Evolutionary conservation across 176 grass and related monocot genomes (phyloP).

Genomic region (Themeda triandra): DNA sequence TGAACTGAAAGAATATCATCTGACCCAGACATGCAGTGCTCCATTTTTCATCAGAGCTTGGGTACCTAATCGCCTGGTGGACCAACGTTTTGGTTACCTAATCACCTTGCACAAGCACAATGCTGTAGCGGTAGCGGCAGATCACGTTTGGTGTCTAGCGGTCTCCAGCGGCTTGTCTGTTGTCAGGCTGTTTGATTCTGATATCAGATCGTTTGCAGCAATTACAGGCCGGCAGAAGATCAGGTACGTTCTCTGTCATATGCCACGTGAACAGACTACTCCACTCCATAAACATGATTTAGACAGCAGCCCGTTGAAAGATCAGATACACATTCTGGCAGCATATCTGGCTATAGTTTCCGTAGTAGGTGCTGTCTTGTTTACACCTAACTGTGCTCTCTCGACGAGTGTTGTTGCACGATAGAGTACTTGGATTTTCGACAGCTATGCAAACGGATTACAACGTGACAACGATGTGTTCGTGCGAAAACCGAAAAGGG

Average conservation of each 20-base stretch:
- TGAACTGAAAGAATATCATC: neutral
- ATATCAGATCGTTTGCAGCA: neutral
- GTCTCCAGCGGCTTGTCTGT: neutral
- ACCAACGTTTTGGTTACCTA: neutral
- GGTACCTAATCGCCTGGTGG: neutral
- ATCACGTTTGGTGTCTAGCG: neutral
- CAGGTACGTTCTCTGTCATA: constrained; percentile 17
- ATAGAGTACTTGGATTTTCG: neutral
- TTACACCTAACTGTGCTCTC: neutral
- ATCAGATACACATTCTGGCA: neutral
- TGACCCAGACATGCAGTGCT: neutral
- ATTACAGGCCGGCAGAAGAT: neutral
- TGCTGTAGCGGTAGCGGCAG: neutral
- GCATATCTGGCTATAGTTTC: neutral
- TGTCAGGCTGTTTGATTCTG: neutral
- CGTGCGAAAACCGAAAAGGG: neutral
- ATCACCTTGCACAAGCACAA: neutral
- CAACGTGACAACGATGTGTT: neutral
- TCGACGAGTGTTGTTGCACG: neutral
- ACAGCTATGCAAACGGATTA: neutral
- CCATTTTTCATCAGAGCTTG: neutral
- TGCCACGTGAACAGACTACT: neutral
- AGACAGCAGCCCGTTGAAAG: neutral
- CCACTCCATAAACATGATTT: neutral
- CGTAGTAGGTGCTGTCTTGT: neutral